phyloP scores from a whole-genome alignment of 257 asterid genomes.

The Ophiorrhiza pumila region DNA sequence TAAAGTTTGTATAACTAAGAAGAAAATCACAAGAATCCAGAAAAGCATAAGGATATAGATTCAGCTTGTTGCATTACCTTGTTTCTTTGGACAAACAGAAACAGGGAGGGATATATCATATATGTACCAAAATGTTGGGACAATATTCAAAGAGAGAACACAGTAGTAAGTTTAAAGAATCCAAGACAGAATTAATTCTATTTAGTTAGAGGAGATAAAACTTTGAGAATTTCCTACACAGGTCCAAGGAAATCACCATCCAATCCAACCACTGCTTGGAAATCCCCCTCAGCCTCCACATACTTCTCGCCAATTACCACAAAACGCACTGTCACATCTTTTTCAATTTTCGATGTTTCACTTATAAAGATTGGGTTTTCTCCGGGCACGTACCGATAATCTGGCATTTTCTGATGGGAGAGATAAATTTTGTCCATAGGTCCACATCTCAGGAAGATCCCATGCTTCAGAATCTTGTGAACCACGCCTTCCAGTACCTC shows the following conservation, averaged over 20 bases:
- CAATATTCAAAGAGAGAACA: too few relatives aligned
- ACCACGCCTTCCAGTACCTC: slow-evolving; percentile 67
- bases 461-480: slow-evolving; percentile 60
- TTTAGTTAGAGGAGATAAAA: background rate
- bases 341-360: slow-evolving; percentile 42
- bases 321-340: slow-evolving; percentile 44
- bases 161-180: too few relatives aligned
- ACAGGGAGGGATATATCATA: too few relatives aligned
- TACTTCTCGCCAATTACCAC: slow-evolving; percentile 60
- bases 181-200: too few relatives aligned
- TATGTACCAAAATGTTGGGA: too few relatives aligned
- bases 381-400: slow-evolving; percentile 50
- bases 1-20: too few relatives aligned
- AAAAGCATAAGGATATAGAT: too few relatives aligned
- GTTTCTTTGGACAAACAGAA: too few relatives aligned
- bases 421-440: slow-evolving; percentile 60
- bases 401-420: slow-evolving; percentile 60
- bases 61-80: too few relatives aligned
- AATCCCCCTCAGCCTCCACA: slow-evolving; percentile 62
- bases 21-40: too few relatives aligned
- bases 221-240: slow-evolving; percentile 1
- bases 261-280: slow-evolving; percentile 60
- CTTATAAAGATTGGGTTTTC: slow-evolving; percentile 56
- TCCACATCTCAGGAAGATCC: slow-evolving; percentile 65
- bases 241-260: slow-evolving; percentile 83